These are phyloP conservation scores for Entomortierella chlamydospora DNA, from an alignment of 192 early-diverging fungal species.

Conservation along the genomic window DNA sequence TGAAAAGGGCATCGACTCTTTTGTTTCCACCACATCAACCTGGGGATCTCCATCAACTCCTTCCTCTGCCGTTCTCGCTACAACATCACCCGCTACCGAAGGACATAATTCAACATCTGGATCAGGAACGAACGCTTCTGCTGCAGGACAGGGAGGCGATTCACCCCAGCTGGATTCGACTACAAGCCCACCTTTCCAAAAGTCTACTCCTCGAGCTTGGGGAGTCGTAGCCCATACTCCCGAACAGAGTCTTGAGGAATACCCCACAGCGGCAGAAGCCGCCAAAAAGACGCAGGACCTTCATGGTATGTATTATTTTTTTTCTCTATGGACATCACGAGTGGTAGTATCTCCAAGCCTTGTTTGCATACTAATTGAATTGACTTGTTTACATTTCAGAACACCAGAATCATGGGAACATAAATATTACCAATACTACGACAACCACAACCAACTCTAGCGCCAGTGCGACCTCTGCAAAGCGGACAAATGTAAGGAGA, in stretches of 20 bases:
- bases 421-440: conserved; percentile 1
- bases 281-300: conserved; percentile 36
- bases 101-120: conserved; percentile 4
- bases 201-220: conserved; percentile 33
- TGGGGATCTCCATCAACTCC: conserved; percentile 36
- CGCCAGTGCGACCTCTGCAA: not conserved
- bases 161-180: conserved; percentile 24
- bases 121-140: not conserved
- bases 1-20: conserved; percentile 35
- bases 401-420: conserved; percentile 6
- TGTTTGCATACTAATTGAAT: no score
- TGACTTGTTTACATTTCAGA: conserved; percentile 3
- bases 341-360: no score
- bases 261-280: conserved; percentile 53
- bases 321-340: no score
- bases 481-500: conserved; percentile 10
- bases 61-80: conserved; percentile 16
- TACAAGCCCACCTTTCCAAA: conserved; percentile 30
- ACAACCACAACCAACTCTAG: not conserved
- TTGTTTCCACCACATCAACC: conserved; percentile 26
- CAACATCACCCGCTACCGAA: conserved; percentile 12
- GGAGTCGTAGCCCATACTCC: conserved; percentile 19
- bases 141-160: conserved; percentile 20
- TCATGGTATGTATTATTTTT: conserved; percentile 23
- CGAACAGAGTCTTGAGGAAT: conserved; percentile 35